Conservation (phyloP, 73 alveolate species). For the Paramecium octaurelia region DNA sequence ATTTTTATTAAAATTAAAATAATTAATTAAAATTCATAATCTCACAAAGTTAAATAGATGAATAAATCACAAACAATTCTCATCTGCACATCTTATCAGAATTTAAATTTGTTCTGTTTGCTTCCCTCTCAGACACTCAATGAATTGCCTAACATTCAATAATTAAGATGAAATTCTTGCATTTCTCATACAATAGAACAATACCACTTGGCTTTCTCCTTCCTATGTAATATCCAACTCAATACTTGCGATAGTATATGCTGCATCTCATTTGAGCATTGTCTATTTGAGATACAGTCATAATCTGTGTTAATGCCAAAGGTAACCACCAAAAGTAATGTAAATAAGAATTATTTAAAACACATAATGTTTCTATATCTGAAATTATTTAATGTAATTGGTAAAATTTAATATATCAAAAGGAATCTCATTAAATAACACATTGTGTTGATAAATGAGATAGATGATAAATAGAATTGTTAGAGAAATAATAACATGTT, state of each 20-base stretch:
- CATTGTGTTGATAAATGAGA: too few species aligned
- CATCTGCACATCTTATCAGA: background rate
- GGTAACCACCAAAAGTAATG: background rate
- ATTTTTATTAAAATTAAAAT: constrained; percentile 27
- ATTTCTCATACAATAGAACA: background rate
- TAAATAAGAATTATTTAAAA: background rate
- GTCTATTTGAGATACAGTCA: background rate
- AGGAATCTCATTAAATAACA: too few species aligned
- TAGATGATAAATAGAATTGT: too few species aligned
- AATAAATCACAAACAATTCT: background rate
- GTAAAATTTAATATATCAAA: too few species aligned
- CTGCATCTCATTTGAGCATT: background rate
- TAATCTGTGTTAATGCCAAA: background rate
- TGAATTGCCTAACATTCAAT: background rate
- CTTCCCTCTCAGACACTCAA: background rate
- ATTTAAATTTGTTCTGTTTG: background rate
- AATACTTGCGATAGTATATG: background rate
- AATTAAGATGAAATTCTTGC: background rate
- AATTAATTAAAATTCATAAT: background rate
- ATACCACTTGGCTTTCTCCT: background rate
- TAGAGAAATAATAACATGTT: too few species aligned
- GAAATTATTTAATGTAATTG: too few species aligned
- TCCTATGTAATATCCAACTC: background rate
- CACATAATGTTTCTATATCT: background rate
- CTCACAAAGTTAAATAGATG: background rate